phyloP scores from a whole-genome alignment of 2,329 filamentous ascomycete genomes.

The Magnaporthiopsis poae region DNA sequence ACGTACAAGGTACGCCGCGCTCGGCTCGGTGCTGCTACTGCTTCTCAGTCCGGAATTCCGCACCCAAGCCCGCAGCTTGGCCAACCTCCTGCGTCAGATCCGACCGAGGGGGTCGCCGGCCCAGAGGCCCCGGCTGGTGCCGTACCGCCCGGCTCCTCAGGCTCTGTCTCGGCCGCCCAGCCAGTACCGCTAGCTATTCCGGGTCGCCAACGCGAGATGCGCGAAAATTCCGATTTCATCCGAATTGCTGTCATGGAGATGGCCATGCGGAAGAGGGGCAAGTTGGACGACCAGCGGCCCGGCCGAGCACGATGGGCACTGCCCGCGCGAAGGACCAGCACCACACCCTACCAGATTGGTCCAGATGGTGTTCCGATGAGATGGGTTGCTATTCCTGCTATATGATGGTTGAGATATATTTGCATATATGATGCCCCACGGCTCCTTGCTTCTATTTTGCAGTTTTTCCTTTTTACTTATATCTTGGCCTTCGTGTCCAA shows the following conservation, averaged over 20 bases:
- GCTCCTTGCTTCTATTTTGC: background rate
- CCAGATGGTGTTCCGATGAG: constrained; percentile 49
- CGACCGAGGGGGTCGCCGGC: background rate
- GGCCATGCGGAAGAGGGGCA: constrained; percentile 58
- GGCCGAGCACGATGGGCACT: constrained; percentile 58
- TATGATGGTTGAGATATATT: background rate
- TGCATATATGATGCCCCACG: background rate
- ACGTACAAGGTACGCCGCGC: constrained; percentile 54
- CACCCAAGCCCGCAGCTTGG: constrained; percentile 8
- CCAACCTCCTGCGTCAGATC: background rate
- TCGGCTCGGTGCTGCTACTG: constrained; percentile 23
- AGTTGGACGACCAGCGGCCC: constrained; percentile 56
- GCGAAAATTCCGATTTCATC: constrained; percentile 62
- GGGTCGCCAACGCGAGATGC: constrained; percentile 55
- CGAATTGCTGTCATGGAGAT: constrained; percentile 63
- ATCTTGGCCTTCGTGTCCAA: background rate
- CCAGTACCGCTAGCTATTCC: constrained; percentile 19
- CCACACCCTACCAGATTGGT: constrained; percentile 46
- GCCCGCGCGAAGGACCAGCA: constrained; percentile 49
- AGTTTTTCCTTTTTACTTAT: background rate
- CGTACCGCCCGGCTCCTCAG: background rate
- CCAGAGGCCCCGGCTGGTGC: background rate
- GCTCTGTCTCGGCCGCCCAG: background rate
- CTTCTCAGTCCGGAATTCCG: constrained; percentile 1
- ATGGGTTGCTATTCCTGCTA: constrained; percentile 36